Evolutionary conservation across 176 grass and related monocot genomes (phyloP).

Genomic region (Tillandsia leiboldiana): DNA sequence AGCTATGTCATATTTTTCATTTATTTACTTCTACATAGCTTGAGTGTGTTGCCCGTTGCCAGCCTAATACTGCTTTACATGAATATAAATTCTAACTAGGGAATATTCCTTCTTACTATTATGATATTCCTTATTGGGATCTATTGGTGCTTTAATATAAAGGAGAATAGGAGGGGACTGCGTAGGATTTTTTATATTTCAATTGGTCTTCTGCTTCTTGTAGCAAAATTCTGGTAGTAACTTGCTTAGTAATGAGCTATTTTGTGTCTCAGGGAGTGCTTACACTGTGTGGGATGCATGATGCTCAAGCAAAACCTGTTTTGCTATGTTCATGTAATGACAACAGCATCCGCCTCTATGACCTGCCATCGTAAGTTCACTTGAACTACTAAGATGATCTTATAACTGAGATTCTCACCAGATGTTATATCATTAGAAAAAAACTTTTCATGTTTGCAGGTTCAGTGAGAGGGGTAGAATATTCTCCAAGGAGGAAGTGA

Average conservation of each 20-base stretch:
- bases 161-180: not conserved
- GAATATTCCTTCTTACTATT: not conserved
- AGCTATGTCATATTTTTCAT: too few species aligned
- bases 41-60: too few species aligned
- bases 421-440: not conserved
- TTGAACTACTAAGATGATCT: constrained; percentile 15
- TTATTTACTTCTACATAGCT: too few species aligned
- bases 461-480: constrained; percentile 82
- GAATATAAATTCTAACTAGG: not conserved
- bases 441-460: constrained; percentile 35
- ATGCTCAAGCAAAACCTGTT: constrained; percentile 76
- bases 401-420: constrained; percentile 10
- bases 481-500: constrained; percentile 76
- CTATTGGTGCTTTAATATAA: not conserved
- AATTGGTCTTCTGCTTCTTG: too few species aligned
- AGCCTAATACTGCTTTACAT: not conserved
- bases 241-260: constrained; percentile 15
- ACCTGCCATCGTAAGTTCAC: constrained; percentile 86
- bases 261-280: constrained; percentile 57
- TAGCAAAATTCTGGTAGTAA: not conserved
- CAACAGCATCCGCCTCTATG: constrained; percentile 67
- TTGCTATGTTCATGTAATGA: constrained; percentile 85
- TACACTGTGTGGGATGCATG: constrained; percentile 68
- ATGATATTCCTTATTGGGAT: not conserved
- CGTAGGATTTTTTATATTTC: too few species aligned